phyloP scores from a whole-genome alignment of 306 rosid genomes.

The Cicer judaicum region DNA sequence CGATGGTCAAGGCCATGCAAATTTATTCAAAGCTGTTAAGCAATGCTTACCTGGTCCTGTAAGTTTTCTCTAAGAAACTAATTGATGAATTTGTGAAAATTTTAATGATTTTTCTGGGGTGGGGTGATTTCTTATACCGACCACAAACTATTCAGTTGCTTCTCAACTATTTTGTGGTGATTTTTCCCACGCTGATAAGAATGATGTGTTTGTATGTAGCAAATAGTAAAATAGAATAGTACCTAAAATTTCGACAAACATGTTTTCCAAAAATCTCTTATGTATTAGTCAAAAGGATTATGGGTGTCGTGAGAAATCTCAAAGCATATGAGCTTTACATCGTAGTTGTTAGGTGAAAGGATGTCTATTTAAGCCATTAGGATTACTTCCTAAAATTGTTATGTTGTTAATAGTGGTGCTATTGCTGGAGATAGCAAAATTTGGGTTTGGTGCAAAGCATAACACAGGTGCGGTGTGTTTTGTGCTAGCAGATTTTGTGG shows the following conservation, averaged over 20 bases:
- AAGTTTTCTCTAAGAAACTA: constrained; percentile 53
- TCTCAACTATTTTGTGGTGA: constrained; percentile 29
- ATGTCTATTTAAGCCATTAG: constrained; percentile 27
- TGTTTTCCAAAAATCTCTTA: constrained; percentile 25
- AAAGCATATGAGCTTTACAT: constrained; percentile 2
- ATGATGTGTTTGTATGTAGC: constrained; percentile 7
- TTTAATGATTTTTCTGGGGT: constrained; percentile 8
- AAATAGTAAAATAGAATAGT: not conserved
- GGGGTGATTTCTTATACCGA: constrained; percentile 12
- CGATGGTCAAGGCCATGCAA: constrained; percentile 85
- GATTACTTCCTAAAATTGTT: constrained; percentile 8
- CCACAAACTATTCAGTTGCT: constrained; percentile 22
- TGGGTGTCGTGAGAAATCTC: constrained; percentile 19
- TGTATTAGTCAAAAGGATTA: constrained; percentile 7
- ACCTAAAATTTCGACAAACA: not conserved
- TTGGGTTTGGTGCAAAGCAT: not conserved
- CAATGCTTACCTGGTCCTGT: constrained; percentile 96
- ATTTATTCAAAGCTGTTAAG: constrained; percentile 80
- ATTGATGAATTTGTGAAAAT: constrained; percentile 23
- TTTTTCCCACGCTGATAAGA: constrained; percentile 19
- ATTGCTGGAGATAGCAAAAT: not conserved
- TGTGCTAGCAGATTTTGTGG: not conserved
- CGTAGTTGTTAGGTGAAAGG: constrained; percentile 34
- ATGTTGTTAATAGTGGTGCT: not conserved
- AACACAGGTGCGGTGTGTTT: not conserved